Conservation (phyloP, 2,329 filamentous ascomycete genomes). For the Fusarium sterilihyphosum region DNA sequence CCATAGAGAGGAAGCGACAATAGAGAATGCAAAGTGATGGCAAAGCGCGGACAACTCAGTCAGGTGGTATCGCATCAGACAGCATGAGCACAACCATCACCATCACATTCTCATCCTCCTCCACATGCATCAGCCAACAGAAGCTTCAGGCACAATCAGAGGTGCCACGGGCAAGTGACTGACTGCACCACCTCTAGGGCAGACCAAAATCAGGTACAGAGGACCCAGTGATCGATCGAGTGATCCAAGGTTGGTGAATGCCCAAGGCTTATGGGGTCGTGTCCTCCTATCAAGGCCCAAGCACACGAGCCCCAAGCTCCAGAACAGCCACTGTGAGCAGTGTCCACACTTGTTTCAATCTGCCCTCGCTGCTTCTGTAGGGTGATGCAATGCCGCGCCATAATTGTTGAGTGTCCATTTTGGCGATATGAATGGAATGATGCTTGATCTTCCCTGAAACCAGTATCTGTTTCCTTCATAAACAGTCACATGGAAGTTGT, state of each 20-base stretch:
- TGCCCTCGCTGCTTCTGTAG: constrained; percentile 28
- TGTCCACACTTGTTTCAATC: constrained; percentile 41
- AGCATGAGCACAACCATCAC: constrained; percentile 31
- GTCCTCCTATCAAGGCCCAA: constrained; percentile 37
- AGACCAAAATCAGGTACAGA: constrained; percentile 33
- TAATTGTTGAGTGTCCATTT: constrained; percentile 14
- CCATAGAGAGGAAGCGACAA: constrained; percentile 6
- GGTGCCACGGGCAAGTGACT: constrained; percentile 27
- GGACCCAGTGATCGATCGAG: constrained; percentile 38
- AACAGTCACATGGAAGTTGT: neutral
- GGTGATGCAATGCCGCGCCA: constrained; percentile 35
- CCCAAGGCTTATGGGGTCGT: constrained; percentile 35
- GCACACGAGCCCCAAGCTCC: constrained; percentile 22
- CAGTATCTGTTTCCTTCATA: neutral
- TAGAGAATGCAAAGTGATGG: constrained; percentile 27
- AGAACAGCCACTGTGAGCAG: constrained; percentile 23
- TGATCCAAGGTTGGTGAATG: constrained; percentile 38
- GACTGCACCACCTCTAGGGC: constrained; percentile 18
- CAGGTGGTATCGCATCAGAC: constrained; percentile 36
- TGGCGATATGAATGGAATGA: constrained; percentile 12
- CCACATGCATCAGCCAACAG: constrained; percentile 22
- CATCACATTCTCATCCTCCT: constrained; percentile 32
- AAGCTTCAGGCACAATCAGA: constrained; percentile 10
- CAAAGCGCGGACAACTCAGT: constrained; percentile 17
- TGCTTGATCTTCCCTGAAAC: constrained; percentile 19